These are phyloP conservation scores for Hansenula lynferdii DNA, from an alignment of 1,139 yeast species.

Conservation along the genomic window DNA sequence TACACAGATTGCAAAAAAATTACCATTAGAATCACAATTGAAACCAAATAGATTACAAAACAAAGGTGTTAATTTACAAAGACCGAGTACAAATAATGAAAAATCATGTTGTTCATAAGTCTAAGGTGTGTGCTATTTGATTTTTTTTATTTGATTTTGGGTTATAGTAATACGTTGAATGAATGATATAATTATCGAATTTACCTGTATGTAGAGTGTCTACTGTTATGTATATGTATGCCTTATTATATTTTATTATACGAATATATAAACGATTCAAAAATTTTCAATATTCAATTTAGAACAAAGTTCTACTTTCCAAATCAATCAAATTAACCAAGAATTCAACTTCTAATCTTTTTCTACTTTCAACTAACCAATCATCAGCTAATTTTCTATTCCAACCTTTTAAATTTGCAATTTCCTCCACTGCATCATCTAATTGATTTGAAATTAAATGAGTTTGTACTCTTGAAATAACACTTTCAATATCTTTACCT, in stretches of 20 bases:
- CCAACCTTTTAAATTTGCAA: constrained; percentile 89
- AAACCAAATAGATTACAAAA: constrained; percentile 23
- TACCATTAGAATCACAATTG: constrained; percentile 40
- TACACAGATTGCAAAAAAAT: constrained; percentile 68
- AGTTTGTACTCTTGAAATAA: constrained; percentile 80
- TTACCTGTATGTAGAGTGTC: no score
- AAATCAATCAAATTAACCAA: constrained; percentile 47
- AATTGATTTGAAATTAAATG: constrained; percentile 74
- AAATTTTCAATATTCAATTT: no score
- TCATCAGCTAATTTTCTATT: constrained; percentile 84
- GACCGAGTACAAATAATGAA: constrained; percentile 43
- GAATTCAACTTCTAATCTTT: constrained; percentile 83
- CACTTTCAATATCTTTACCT: constrained; percentile 84
- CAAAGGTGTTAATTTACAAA: constrained; percentile 34
- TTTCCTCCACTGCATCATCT: constrained; percentile 90
- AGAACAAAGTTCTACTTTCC: constrained; percentile 31
- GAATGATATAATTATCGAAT: no score
- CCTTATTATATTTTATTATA: no score
- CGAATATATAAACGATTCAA: no score
- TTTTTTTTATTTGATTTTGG: no score
- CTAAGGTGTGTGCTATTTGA: no score
- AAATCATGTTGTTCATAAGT: constrained; percentile 28
- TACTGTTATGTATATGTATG: no score
- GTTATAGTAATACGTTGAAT: no score
- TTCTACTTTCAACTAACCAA: constrained; percentile 88